Percentiles rank a stretch among this genome's conserved stretches.
These are phyloP conservation scores for Psilocybe cyanescens DNA, from an alignment of 768 basidiomycete species.

Conservation along the genomic window DNA sequence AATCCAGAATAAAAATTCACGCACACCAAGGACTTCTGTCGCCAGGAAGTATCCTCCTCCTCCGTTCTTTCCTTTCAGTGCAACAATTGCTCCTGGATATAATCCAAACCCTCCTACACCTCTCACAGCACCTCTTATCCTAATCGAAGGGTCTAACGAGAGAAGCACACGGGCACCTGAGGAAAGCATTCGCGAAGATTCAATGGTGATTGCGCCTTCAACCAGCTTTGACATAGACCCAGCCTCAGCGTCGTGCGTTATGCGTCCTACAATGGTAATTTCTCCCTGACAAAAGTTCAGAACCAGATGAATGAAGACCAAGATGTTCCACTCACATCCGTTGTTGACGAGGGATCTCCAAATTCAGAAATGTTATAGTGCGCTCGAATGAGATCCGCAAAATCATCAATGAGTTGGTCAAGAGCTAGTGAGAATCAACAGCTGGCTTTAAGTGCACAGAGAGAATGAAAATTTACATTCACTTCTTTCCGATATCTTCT, in stretches of 20 bases:
- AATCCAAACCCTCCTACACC: conserved; percentile 72
- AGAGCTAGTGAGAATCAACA: conserved; percentile 52
- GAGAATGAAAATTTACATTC: conserved; percentile 55
- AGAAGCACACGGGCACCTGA: conserved; percentile 70
- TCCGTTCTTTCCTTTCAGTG: conserved; percentile 87
- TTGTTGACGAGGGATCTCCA: conserved; percentile 65
- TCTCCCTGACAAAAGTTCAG: conserved; percentile 48
- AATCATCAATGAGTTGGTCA: conserved; percentile 87
- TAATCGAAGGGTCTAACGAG: conserved; percentile 67
- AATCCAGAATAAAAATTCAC: neutral
- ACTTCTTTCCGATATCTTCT: conserved; percentile 83
- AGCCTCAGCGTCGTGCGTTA: conserved; percentile 69
- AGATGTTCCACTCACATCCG: conserved; percentile 37
- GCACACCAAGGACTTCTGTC: conserved; percentile 79
- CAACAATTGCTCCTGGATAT: conserved; percentile 90
- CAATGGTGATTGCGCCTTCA: conserved; percentile 76
- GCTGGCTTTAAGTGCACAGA: neutral
- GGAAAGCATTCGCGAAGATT: conserved; percentile 80
- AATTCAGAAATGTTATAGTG: conserved; percentile 76
- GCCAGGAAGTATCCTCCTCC: conserved; percentile 88
- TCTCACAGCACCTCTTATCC: conserved; percentile 63
- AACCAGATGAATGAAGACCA: conserved; percentile 3
- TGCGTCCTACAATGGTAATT: conserved; percentile 73
- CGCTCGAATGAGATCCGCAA: conserved; percentile 70
- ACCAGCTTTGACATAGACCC: conserved; percentile 64